Evolutionary conservation across 306 rosid species (phyloP).

Genomic region (Nissolia schottii): DNA sequence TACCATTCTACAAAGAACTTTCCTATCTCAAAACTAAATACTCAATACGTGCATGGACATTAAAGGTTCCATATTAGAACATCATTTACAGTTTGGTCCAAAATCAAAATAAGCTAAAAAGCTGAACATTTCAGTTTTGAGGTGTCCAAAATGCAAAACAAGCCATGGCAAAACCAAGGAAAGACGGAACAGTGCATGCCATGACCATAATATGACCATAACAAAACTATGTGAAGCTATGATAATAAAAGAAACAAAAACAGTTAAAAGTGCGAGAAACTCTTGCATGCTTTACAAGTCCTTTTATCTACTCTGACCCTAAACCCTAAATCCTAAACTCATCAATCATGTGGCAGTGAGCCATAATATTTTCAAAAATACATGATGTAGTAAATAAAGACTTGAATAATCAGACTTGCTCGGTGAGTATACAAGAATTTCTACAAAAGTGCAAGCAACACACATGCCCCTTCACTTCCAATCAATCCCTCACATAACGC

Average conservation of each 20-base stretch:
- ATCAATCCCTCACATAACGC: conserved; percentile 51
- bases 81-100: conserved; percentile 22
- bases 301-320: too few species aligned
- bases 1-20: background rate
- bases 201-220: conserved; percentile 15
- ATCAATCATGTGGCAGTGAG: too few species aligned
- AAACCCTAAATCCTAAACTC: too few species aligned
- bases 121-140: background rate
- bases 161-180: background rate
- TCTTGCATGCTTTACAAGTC: too few species aligned
- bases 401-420: too few species aligned
- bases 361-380: too few species aligned
- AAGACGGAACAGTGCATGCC: background rate
- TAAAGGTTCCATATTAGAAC: background rate
- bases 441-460: too few species aligned
- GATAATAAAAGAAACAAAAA: conserved; percentile 4
- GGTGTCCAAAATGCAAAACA: background rate
- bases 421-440: too few species aligned
- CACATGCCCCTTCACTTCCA: background rate
- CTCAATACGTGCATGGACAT: background rate
- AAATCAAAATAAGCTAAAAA: background rate
- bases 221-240: conserved; percentile 3
- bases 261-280: background rate
- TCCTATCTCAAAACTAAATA: background rate
- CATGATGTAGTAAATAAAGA: too few species aligned